Conservation (phyloP, 768 basidiomycete genomes). For the Phlegmacium glaucopus region DNA sequence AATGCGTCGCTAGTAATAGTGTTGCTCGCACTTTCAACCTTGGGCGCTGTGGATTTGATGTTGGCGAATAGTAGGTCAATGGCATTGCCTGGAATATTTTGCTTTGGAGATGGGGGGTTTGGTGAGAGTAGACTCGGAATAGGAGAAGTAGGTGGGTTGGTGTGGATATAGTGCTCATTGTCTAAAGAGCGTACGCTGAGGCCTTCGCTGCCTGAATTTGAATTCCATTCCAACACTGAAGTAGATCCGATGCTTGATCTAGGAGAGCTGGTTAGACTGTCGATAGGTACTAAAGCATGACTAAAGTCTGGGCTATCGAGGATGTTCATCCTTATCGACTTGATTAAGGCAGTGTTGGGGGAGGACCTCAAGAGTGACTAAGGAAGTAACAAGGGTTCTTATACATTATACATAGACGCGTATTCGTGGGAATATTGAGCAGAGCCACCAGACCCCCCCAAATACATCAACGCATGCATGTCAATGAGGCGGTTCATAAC, state of each 20-base stretch:
- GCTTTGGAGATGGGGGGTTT: too few relatives aligned
- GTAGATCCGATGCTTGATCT: conserved; percentile 20
- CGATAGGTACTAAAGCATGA: conserved; percentile 11
- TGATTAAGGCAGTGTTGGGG: background rate
- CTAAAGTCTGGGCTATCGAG: background rate
- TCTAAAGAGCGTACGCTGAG: background rate
- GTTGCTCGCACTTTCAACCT: background rate
- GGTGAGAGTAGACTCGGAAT: background rate
- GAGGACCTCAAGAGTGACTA: background rate
- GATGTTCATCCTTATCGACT: background rate
- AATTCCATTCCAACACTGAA: conserved; percentile 21
- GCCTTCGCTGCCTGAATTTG: conserved; percentile 6
- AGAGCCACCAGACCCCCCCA: conserved; percentile 28
- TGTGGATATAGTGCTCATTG: conserved; percentile 8
- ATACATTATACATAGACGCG: background rate
- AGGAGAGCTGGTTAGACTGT: conserved; percentile 13
- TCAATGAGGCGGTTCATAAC: conserved; percentile 37
- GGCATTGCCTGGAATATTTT: too few relatives aligned
- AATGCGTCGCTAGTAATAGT: background rate
- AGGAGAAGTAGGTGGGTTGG: background rate
- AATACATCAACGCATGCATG: conserved; percentile 45
- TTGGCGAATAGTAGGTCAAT: too few relatives aligned
- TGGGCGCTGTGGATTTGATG: background rate
- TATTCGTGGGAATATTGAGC: background rate
- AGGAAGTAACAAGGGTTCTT: background rate